Evolutionary conservation across 2,329 filamentous ascomycete species (phyloP).

Genomic region (Fusarium nygamai): DNA sequence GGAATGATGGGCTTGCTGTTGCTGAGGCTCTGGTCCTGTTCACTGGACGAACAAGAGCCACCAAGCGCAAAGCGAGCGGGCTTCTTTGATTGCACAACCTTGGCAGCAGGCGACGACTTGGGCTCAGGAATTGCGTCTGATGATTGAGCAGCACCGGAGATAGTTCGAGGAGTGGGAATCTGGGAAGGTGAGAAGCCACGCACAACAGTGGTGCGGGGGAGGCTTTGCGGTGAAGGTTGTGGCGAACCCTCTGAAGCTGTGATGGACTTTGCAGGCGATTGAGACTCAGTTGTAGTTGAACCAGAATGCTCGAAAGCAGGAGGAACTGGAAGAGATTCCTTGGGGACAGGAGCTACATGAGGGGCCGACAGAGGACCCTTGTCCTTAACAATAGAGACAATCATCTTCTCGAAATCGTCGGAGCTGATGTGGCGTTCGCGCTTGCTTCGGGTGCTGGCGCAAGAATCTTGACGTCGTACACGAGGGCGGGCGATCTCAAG

Average conservation of each 20-base stretch:
- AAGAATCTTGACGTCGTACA: constrained; percentile 77
- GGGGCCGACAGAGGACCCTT: constrained; percentile 67
- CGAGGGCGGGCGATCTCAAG: constrained; percentile 72
- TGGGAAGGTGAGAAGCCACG: constrained; percentile 86
- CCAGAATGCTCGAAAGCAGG: constrained; percentile 53
- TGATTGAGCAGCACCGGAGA: constrained; percentile 61
- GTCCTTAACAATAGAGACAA: constrained; percentile 90
- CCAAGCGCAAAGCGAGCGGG: constrained; percentile 76
- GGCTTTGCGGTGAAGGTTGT: constrained; percentile 42
- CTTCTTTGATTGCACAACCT: constrained; percentile 75
- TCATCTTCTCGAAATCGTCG: constrained; percentile 91
- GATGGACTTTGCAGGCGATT: constrained; percentile 67
- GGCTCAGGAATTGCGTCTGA: constrained; percentile 71
- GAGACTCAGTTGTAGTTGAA: constrained; percentile 57
- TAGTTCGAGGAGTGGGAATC: constrained; percentile 60
- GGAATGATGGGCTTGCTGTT: constrained; percentile 48
- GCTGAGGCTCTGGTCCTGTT: constrained; percentile 61
- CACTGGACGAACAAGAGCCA: constrained; percentile 80
- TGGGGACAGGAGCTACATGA: constrained; percentile 46
- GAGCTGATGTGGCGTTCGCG: constrained; percentile 92
- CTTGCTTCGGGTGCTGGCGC: constrained; percentile 75
- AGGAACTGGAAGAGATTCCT: constrained; percentile 52
- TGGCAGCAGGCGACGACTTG: constrained; percentile 65
- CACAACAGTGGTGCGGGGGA: constrained; percentile 64
- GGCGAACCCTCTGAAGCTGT: constrained; percentile 52